Evolutionary conservation across 2,329 filamentous ascomycete genomes (phyloP), one percentile per base, ranked within the genome.

Genomic region (Xenosphaeropsis pyriputrescens): DNA sequence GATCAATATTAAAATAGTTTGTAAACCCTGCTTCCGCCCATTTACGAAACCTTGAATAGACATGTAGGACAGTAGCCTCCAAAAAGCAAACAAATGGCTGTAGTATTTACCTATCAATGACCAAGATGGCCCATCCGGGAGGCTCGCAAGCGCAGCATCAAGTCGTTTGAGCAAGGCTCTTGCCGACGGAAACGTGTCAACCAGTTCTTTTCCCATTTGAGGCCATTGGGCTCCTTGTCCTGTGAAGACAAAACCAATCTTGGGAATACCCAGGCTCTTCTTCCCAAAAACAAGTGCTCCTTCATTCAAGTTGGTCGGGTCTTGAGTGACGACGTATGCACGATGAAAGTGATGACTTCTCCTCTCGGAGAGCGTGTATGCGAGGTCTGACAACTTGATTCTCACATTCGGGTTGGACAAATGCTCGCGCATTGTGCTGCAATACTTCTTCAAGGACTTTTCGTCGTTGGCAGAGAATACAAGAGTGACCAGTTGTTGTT

Each of bases 141-240:
- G 12, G 15, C 13, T 32, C 5, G 6, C 14, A 16, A 16, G 32
- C 32, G 17, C 32, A 18, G 6, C 14, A 5, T 34, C 14, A 5
- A 34, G 13, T 5, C 12, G 5, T 18, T 34, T 34, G 14, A 6
- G 4, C 4, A 34, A 16, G 12, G 13, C 13, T 13, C 17, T 16
- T 15, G 15, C 15, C 54, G 32, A 11, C 8, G 38, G 40, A 30
- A 37, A 41, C 17, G 14, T 41, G 29, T 36, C 39, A 22, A 40
- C 41, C 13, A 52, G 30, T 13, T 45, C 42, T 18, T 40, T 41
- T 3, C 49, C 50, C 50, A 53, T 53, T 16, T 40, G 22, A n/a
- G 40, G 26, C 47, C 49, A 53, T 39, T 53, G 50, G 3, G 50
- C 47, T 14, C 52, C 50, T 34, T 54, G 52, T 22, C 52, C 52